Conservation (phyloP, 2,329 filamentous ascomycete species). For the Hypoxylon sp. region DNA sequence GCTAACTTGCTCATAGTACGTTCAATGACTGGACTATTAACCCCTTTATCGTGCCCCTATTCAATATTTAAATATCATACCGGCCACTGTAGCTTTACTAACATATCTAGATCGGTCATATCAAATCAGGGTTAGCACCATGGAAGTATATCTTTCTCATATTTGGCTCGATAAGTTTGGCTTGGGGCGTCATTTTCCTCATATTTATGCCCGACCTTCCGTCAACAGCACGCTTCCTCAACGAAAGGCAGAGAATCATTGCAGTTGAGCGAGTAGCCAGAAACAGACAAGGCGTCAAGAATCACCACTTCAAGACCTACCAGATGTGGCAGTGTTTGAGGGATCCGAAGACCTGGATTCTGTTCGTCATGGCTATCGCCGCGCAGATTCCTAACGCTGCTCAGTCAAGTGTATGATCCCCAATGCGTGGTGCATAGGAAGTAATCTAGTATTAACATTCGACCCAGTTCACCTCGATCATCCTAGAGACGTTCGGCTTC, state of each 20-base stretch:
- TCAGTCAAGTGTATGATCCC: conserved; percentile 53
- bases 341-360: conserved; percentile 65
- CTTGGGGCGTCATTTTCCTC: conserved; percentile 38
- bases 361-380: conserved; percentile 62
- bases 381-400: conserved; percentile 67
- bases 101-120: conserved; percentile 40
- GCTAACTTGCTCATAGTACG: too few species aligned
- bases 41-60: not conserved
- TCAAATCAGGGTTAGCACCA: conserved; percentile 40
- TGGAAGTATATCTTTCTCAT: conserved; percentile 48
- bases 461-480: conserved; percentile 42
- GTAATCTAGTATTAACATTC: conserved; percentile 1
- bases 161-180: conserved; percentile 43
- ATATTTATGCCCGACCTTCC: conserved; percentile 43
- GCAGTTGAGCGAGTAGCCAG: conserved; percentile 43
- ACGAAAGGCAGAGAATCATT: conserved; percentile 34
- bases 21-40: too few species aligned
- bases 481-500: conserved; percentile 47
- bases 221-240: conserved; percentile 42
- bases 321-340: conserved; percentile 57
- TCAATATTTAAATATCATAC: conserved; percentile 4
- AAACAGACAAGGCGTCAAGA: conserved; percentile 44
- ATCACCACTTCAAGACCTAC: conserved; percentile 55
- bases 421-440: not conserved
- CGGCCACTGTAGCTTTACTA: too few species aligned